Evolutionary conservation across 371 early-diverging fungal genomes (phyloP), one percentile per base, ranked within the genome.

Genomic region (Mucor circinelloides): DNA sequence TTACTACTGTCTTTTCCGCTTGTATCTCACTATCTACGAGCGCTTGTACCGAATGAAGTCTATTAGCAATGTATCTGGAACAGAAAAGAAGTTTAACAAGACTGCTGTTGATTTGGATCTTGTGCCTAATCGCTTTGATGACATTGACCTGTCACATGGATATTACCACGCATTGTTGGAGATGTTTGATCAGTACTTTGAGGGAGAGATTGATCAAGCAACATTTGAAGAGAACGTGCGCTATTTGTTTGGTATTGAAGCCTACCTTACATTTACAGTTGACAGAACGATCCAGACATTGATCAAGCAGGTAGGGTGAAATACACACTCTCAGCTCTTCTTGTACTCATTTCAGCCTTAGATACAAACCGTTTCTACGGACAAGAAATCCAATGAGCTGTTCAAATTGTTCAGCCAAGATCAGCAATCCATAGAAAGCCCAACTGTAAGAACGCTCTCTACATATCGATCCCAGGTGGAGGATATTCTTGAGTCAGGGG

Each of bases 151-250:
- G 28, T 80, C 79, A 9, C 75, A 78, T 64, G 72, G 85, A 1
- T 91, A 88, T 52, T 96, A 93, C 75, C 44, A 72, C 44, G 85
- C 89, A 19, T 78, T 96, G 28, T 71, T 95, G 32, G 85, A 87
- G 40, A 68, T 91, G 23, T 84, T 94, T 15, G 83, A 84, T 70
- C 87, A 86, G 54, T 88, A 93, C 57, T 74, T 96, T 71, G 87
- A 85, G 65, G 90, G 89, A 36, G 91, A 93, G 31, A 79, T 96
- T 58, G 98, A 99, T 27, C 71, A 82, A 32, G 72, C 75, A 32
- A 80, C 80, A 38, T 99, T 91, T 87, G 99, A 99, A 70, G 99
- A 99, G 63, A 79, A 87, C 36, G 74, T 91, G 40, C 88, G 97
- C 3, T 84, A 86, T 46, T 74, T 95, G 69, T 96, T 90, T 77